phyloP scores from a whole-genome alignment of 352 stramenopile genomes.

The Thraustochytrium sp. region DNA sequence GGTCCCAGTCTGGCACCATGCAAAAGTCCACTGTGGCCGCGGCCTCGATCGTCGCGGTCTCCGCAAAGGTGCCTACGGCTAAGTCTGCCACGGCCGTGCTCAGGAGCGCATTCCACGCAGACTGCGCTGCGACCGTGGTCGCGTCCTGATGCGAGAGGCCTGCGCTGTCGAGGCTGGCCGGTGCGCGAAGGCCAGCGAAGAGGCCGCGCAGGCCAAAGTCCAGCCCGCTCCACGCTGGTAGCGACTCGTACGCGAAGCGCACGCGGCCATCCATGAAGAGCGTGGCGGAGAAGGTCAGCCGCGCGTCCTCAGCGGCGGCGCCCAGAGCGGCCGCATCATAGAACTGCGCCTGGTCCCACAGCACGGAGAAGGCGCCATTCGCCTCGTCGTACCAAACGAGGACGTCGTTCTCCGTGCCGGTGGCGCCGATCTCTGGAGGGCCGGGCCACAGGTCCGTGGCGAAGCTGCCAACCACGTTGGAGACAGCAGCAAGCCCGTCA shows the following conservation, averaged over 20 bases:
- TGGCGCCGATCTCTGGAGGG: not conserved
- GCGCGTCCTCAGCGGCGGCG: not conserved
- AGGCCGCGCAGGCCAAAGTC: not conserved
- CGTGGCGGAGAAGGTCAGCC: not conserved
- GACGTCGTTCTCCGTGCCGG: not conserved
- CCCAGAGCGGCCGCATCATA: not conserved
- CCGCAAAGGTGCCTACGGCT: not conserved
- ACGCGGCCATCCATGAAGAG: not conserved
- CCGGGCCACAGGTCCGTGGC: not conserved
- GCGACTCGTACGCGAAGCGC: not conserved
- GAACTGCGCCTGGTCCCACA: not conserved
- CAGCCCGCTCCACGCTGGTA: not conserved
- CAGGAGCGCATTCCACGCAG: not conserved
- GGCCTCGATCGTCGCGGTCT: not conserved
- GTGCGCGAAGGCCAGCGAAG: conserved; percentile 3
- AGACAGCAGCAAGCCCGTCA: not conserved
- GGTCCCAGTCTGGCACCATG: not conserved
- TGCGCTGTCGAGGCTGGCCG: not conserved
- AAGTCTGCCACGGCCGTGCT: not conserved
- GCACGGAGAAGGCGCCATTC: not conserved
- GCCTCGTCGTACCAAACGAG: not conserved
- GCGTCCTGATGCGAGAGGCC: not conserved
- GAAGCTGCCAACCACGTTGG: not conserved
- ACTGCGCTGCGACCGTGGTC: not conserved
- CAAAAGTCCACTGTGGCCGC: not conserved